Evolutionary conservation across 495 filamentous ascomycete species (phyloP), one percentile per base, ranked within the genome.

Genomic region (Geopyxis carbonaria): DNA sequence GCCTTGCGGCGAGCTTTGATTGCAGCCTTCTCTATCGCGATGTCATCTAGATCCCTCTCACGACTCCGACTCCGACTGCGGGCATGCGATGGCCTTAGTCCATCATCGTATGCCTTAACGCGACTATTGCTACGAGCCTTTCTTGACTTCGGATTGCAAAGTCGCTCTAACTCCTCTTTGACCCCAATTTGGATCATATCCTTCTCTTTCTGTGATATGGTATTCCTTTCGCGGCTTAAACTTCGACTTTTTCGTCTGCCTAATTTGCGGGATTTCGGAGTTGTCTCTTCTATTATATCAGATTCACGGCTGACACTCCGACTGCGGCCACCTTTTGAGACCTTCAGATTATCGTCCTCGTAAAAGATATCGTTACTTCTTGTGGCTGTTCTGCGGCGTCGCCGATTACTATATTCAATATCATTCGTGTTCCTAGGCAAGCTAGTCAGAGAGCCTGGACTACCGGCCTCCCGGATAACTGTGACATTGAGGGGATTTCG

Each of bases 191-290:
- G 76, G 15, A 56, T 56, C 43, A 75, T 73, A n/a, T 73, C 76
- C 40, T 73, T 76, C 15, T 73, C 76, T 25, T 72, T 74, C 50
- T 80, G 70, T 16, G 72, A 71, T 21, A 62, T 51, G 18, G 42
- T 41, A 33, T 84, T 69, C 20, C 80, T 66, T 46, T 85, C 80
- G 42, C 66, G 67, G 52, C 80, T 86, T 29, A 79, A 56, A 55
- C 79, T 85, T 47, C 80, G 68, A 53, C 76, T 82, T 43, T 76
- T 61, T 51, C 69, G 45, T 23, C 52, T 44, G n/a, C 42, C 40
- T 27, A 56, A 42, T 23, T 51, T 55, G 16, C 40, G 34, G 15
- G 45, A 37, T 25, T 53, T 55, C 31, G 51, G 35, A 66, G 59
- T 45, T 7, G 50, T 6, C 3, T 53, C 50, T 19, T 47, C 42